A percentile compares a stretch with the other conserved stretches of the same genome.
These are phyloP conservation scores for Chlorella sorokiniana DNA, from an alignment of 139 green algal species.

Conservation along the genomic window DNA sequence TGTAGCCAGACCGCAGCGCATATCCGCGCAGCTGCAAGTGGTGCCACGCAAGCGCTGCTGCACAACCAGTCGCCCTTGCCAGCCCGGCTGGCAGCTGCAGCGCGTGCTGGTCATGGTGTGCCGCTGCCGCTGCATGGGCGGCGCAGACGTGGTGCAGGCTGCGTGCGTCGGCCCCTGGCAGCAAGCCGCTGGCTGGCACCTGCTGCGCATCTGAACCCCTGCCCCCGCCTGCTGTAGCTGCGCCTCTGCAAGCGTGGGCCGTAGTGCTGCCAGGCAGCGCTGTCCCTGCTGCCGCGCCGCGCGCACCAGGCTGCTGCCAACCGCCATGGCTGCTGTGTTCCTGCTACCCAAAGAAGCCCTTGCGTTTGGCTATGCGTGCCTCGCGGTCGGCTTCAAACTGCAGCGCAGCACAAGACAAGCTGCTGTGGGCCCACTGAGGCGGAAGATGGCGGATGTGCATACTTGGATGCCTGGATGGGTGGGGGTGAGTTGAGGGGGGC, in stretches of 20 bases:
- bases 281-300: slow-evolving; percentile 14
- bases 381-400: slow-evolving; percentile 8
- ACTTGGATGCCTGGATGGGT: not conserved
- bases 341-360: slow-evolving; percentile 13
- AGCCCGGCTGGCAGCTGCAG: not conserved
- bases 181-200: too few relatives aligned
- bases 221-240: not conserved
- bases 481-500: not conserved
- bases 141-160: too few relatives aligned
- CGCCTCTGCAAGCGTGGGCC: too few relatives aligned
- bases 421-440: not conserved
- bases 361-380: not conserved
- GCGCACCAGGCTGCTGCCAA: not conserved
- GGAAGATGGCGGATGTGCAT: not conserved
- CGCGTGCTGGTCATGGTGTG: not conserved
- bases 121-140: not conserved
- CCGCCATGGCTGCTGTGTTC: not conserved
- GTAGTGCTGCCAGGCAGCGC: not conserved
- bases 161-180: too few relatives aligned
- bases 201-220: too few relatives aligned
- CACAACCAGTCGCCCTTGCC: not conserved
- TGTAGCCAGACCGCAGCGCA: not conserved
- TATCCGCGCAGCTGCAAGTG: not conserved
- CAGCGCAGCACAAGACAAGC: not conserved
- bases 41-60: not conserved